Base-by-base conservation (phyloP, 2,329 filamentous ascomycete genomes). In the Neobulgaria alba region DNA sequence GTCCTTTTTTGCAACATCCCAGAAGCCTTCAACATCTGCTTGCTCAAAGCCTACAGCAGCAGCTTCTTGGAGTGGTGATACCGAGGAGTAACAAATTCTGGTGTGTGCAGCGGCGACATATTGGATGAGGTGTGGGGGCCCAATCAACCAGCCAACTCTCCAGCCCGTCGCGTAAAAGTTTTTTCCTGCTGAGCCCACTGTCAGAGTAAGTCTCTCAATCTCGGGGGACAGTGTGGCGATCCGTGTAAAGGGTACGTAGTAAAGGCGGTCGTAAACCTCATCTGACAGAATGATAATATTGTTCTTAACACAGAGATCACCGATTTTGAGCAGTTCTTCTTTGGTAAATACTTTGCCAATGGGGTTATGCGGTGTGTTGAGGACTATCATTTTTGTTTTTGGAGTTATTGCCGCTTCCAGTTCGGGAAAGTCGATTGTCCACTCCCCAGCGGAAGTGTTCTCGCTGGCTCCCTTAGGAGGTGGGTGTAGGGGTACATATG, bases 81-180 rank as follows among this genome's bases (percentile, higher is more conserved):
- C 89, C 33, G 85, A 89, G 37, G 83, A 88, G 68, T 92, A 98
- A 71, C 92, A 96, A 59, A 98, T 96, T 39, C 90, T 78, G 0
- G 90, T 96, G 63, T 98, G 92, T 1, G 92, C 92, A 14, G 87
- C 87, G 9, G 85, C 79, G 23, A 95, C 90, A 60, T 95, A 85
- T 60, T 93, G 84, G 66, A 96, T 88, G 38, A 96, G 70, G 46
- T 95, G 77, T 39, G 86, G 77, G 0, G 85, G 87, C 0, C 92
- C 92, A 58, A 96, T 92, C 29, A 98, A 70, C 79, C 90, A 98
- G 41, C 92, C 77, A 3, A 96, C 89, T 43, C 92, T 81, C 92
- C 92, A 98, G 35, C 92, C 92, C 0, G 92, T 98, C 42, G 86
- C 87, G 59, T 96, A 96, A 65, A 98, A 98, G 69, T 92, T 93